Base-by-base conservation (phyloP, 352 stramenopile species). In the Pythium pyrilobum region DNA sequence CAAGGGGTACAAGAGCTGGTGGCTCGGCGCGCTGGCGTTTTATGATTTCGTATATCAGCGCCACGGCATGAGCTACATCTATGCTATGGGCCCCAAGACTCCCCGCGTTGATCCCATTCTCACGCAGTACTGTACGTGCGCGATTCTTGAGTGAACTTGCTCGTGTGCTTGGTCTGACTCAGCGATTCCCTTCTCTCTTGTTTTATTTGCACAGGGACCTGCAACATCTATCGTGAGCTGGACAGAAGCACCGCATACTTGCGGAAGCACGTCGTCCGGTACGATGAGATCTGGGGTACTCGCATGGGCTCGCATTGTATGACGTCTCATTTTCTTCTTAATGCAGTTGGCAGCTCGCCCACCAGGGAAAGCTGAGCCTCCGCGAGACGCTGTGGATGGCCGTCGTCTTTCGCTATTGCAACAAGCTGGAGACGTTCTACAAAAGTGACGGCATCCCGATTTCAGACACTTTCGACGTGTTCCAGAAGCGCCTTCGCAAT, bases 21-120 rank as follows among this genome's bases (percentile, higher is more conserved):
- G 81, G 81, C 75, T 89, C 29, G 79, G 81, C 24, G 81, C 81
- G 12, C 59, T 92, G 16, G 81, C 81, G 29, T 90, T 88, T 54
- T 92, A 89, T 62, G 80, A 92, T 57, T 92, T 88, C 56, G 77
- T 89, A 36, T 92, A 90, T 56, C 81, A 92, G 51, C 81, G 81
- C 21, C 81, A 92, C 39, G 79, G 79, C 42, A 92, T 92, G 81
- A 90, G 81, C 79, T 79, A 92, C 56, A 87, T 79, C 59, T 92
- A 92, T 54, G 76, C 79, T 5, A 89, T 88, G 59, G 77, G 71
- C 44, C 82, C 84, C 42, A 78, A 79, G 47, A 55, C 69, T 40
- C 81, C 81, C 27, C 78, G 79, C 49, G 81, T 92, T 34, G 81
- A 92, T 59, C 55, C 61, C 7, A 70, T 70, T 31, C 69, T 92